Evolutionary conservation across 2,329 filamentous ascomycete species (phyloP).

Genomic region (Ophiocordyceps australis): DNA sequence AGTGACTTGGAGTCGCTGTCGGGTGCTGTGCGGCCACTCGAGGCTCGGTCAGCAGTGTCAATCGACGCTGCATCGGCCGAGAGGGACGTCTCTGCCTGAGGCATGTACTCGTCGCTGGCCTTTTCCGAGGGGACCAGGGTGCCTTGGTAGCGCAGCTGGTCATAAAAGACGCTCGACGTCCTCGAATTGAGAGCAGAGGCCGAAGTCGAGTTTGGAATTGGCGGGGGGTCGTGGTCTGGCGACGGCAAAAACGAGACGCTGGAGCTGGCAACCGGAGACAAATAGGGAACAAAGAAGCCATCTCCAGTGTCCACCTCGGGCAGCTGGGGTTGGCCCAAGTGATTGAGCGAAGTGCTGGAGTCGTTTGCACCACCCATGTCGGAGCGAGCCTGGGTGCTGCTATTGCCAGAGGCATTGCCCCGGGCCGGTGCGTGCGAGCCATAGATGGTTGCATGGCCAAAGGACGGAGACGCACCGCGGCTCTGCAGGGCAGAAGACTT

Average conservation of each 20-base stretch:
- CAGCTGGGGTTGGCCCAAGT: conserved; percentile 19
- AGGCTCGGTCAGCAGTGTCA: conserved; percentile 20
- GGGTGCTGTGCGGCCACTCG: conserved; percentile 15
- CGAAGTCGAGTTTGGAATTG: conserved; percentile 20
- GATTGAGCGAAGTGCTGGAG: conserved; percentile 8
- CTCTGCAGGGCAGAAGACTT: conserved; percentile 12
- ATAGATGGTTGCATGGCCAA: conserved; percentile 14
- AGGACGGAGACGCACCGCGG: conserved; percentile 9
- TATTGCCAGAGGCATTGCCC: conserved; percentile 1
- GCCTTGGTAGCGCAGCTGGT: conserved; percentile 17
- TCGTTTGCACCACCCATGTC: conserved; percentile 9
- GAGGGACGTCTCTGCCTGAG: conserved; percentile 22
- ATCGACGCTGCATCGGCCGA: conserved; percentile 28
- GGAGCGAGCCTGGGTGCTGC: conserved; percentile 6
- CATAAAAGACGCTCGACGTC: conserved; percentile 20
- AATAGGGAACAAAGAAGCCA: conserved; percentile 29
- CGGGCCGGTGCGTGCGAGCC: conserved; percentile 5
- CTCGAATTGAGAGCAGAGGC: conserved; percentile 18
- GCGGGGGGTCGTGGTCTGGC: conserved; percentile 32
- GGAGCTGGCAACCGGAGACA: conserved; percentile 14
- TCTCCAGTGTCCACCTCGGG: conserved; percentile 32
- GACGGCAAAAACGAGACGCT: conserved; percentile 14
- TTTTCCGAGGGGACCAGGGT: conserved; percentile 24
- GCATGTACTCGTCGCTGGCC: conserved; percentile 24
- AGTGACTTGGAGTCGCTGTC: conserved; percentile 18